Evolutionary conservation across 768 basidiomycete genomes (phyloP), one percentile per base, ranked within the genome.

Genomic region (Lyophyllum atratum): DNA sequence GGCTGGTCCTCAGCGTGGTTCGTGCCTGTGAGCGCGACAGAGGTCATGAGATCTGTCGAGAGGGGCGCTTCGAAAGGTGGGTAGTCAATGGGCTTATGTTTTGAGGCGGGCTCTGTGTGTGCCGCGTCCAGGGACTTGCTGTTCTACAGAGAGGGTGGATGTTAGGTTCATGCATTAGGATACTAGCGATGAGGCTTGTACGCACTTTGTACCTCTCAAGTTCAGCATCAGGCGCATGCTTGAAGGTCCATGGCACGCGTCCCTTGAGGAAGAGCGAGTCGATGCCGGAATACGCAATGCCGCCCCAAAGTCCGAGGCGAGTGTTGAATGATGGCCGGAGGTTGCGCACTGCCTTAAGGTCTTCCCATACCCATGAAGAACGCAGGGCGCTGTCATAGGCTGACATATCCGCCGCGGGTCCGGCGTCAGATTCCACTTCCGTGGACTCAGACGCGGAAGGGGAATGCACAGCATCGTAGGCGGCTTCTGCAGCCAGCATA

Each of bases 1-100:
- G 89, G 93, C 70, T 98, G 94, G 70, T 98, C 94, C 70, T 99
- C 96, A n/a, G 90, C 87, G 66, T 98, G 96, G 68, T 96, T 96
- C 15, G 96, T 98, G 0, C 91, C 92, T 7, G 96, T 97, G 43
- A 97, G 80, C 2, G 91, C 81, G 34, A 99, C 82, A 31, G 90
- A 90, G 0, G 93, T 98, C 70, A 98, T 79, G 65, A 99, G 77
- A 69, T 98, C 96, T 26, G 96, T 98, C 5, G 92, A 93, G 14
- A 98, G 77, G 7, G 93, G 92, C 1, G 95, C 85, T 68, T 98
- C 87, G 50, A 91, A 92, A 4, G 85, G 74, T 0, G 95, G 95
- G 72, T 98, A 97, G 5, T 85, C 79, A 65, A 95, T 95, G 0
- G 90, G 90, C 63, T 81, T 79, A 70, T 83, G 87, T 43, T 80